Evolutionary conservation across 2,329 filamentous ascomycete species (phyloP).

Genomic region (Teratosphaeria nubilosa): DNA sequence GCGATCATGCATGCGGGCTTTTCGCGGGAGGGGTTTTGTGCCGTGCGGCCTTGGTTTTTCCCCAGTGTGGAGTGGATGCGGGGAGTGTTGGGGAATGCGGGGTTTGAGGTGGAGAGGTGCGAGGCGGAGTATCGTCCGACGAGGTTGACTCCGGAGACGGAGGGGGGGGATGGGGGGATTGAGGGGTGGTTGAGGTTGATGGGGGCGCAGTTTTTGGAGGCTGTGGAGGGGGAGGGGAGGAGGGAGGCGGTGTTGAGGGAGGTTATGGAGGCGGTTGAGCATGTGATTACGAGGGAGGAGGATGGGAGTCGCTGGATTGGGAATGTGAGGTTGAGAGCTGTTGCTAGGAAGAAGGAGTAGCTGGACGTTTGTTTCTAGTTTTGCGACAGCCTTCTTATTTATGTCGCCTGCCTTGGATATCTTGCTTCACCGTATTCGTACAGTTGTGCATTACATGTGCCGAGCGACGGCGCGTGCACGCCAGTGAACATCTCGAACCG

Average conservation of each 20-base stretch:
- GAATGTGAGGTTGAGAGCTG: constrained; percentile 36
- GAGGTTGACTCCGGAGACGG: constrained; percentile 28
- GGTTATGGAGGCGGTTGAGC: constrained; percentile 45
- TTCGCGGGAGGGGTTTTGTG: constrained; percentile 39
- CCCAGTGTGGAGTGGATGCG: constrained; percentile 52
- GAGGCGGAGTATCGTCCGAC: constrained; percentile 60
- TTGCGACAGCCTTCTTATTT: no score
- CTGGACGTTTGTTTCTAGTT: no score
- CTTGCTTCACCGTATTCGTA: no score
- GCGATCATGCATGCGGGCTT: constrained; percentile 43
- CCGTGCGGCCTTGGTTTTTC: constrained; percentile 60
- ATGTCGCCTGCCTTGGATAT: no score
- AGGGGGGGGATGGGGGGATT: constrained; percentile 39
- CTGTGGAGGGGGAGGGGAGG: constrained; percentile 38
- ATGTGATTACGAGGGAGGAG: constrained; percentile 45
- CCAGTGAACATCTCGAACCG: no score
- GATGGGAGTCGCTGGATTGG: constrained; percentile 45
- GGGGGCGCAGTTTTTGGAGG: constrained; percentile 48
- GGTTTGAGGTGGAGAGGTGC: constrained; percentile 36
- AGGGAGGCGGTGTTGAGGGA: constrained; percentile 47
- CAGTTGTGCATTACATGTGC: no score
- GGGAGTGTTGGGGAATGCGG: constrained; percentile 26
- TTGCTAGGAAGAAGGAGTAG: constrained; percentile 25
- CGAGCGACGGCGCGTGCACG: no score
- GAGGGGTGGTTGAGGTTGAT: constrained; percentile 58